Evolutionary conservation across 805 yeast species (phyloP), one percentile per base, ranked within the genome.

Genomic region (Ogataea henricii): DNA sequence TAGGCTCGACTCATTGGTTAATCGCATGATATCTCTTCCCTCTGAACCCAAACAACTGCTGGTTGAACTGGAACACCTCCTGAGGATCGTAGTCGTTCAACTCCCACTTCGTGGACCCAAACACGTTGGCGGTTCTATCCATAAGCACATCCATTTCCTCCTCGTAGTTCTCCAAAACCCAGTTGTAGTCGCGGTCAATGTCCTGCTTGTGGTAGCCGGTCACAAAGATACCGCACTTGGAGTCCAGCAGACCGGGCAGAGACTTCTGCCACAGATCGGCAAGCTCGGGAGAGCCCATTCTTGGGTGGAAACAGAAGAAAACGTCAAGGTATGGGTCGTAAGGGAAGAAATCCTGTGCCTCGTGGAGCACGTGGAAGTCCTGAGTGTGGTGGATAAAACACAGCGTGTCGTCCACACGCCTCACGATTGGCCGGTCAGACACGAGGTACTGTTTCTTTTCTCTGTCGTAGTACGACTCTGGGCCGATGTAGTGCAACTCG

Each of bases 21-120:
- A 87, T 76, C 35, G 97, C 96, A 61, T 91, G 97, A 71, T 94
- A 94, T 65, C 99, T 81, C 77, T 92, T 94, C 57, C 99, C 98
- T 72, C 99, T 83, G 68, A 91, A 80, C 9, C 92, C 99, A 68
- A 89, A 91, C 47, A 94, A 70, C 63, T 83, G 82, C 74, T 88
- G 90, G 73, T 94, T 94, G 64, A 88, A 87, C 72, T 88, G 96
- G 74, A 86, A 92, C 13, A 89, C 88, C 65, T 92, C 97, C 26
- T 91, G 92, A 18, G 98, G 98, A 65, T 89, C 82, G 53, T 82
- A 70, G 65, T 92, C 98, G 59, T 91, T 94, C 60, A 94, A 77
- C 66, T 94, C 98, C 87, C 97, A 88, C 70, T 91, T 91, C 17
- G 96, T 87, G 26, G 95, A 85, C 37, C 88, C 86, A 67, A 86